These are phyloP conservation scores for Pseudogymnoascus sp. DNA, from an alignment of 2,329 filamentous ascomycete genomes.

Conservation along the genomic window DNA sequence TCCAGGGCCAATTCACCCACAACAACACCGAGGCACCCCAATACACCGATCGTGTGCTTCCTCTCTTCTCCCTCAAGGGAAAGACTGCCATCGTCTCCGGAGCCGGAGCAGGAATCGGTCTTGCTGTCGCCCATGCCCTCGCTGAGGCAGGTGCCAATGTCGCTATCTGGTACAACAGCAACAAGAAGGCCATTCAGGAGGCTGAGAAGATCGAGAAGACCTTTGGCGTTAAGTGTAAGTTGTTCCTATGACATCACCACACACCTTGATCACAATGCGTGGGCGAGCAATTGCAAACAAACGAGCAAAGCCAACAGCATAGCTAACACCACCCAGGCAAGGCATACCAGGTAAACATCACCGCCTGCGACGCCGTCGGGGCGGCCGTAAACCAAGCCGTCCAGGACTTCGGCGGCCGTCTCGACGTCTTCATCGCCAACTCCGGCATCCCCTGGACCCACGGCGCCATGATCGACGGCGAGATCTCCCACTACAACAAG, in stretches of 20 bases:
- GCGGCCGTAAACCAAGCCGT: conserved; percentile 47
- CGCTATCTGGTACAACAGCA: conserved; percentile 66
- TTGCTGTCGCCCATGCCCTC: conserved; percentile 55
- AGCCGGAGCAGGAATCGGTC: conserved; percentile 63
- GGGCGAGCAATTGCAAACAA: conserved; percentile 5
- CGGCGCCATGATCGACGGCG: conserved; percentile 59
- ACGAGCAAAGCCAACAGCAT: conserved; percentile 13
- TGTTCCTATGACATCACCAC: conserved; percentile 14
- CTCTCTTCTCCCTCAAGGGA: conserved; percentile 63
- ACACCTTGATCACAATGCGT: not conserved
- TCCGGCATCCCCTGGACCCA: conserved; percentile 69
- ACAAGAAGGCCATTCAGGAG: conserved; percentile 55
- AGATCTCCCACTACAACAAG: conserved; percentile 56
- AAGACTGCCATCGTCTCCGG: conserved; percentile 65
- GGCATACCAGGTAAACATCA: conserved; percentile 58
- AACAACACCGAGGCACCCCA: conserved; percentile 45
- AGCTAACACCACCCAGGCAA: conserved; percentile 37
- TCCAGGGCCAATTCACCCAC: conserved; percentile 47
- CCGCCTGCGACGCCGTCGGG: conserved; percentile 45
- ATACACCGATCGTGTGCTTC: conserved; percentile 47
- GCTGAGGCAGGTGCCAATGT: conserved; percentile 68
- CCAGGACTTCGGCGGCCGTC: conserved; percentile 63
- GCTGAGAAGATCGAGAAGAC: conserved; percentile 58
- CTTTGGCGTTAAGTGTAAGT: conserved; percentile 61
- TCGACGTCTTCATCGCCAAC: conserved; percentile 76